These are phyloP conservation scores for Astrocystis sublimbata DNA, from an alignment of 495 filamentous ascomycete genomes.

Conservation along the genomic window DNA sequence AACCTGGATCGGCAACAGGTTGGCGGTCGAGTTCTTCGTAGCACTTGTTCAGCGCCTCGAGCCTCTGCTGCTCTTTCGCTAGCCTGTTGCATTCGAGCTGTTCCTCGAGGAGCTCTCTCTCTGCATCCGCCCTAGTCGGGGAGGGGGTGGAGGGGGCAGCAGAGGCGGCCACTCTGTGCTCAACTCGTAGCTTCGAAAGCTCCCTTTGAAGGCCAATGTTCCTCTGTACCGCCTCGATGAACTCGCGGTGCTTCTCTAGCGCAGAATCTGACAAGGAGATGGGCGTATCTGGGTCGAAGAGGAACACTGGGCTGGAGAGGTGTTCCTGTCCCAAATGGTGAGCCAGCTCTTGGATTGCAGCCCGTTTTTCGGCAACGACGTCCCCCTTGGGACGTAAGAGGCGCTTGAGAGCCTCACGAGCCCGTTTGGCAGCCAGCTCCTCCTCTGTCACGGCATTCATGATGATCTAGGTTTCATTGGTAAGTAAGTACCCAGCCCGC, in stretches of 20 bases:
- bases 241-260: slow-evolving; percentile 48
- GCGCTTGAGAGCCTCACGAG: slow-evolving; percentile 27
- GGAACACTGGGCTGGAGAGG: slow-evolving; percentile 38
- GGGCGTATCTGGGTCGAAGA: slow-evolving; percentile 33
- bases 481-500: too few species aligned
- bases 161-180: slow-evolving; percentile 25
- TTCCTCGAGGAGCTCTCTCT: slow-evolving; percentile 43
- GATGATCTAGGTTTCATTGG: neutral
- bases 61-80: slow-evolving; percentile 54
- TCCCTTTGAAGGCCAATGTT: slow-evolving; percentile 57
- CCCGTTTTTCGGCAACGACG: slow-evolving; percentile 31
- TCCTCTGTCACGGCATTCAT: slow-evolving; percentile 20
- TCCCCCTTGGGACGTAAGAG: slow-evolving; percentile 42
- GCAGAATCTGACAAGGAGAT: slow-evolving; percentile 24
- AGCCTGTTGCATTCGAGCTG: slow-evolving; percentile 52
- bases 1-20: slow-evolving; percentile 51
- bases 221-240: slow-evolving; percentile 59
- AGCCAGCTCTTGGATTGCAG: slow-evolving; percentile 33
- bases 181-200: slow-evolving; percentile 38
- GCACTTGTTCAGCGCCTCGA: slow-evolving; percentile 49
- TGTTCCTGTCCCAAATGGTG: slow-evolving; percentile 28
- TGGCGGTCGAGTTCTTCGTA: slow-evolving; percentile 53
- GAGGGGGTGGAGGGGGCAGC: slow-evolving; percentile 4
- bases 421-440: slow-evolving; percentile 19
- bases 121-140: slow-evolving; percentile 21